Base-by-base conservation (phyloP, 331 rosid genomes). In the Acacia concinna region DNA sequence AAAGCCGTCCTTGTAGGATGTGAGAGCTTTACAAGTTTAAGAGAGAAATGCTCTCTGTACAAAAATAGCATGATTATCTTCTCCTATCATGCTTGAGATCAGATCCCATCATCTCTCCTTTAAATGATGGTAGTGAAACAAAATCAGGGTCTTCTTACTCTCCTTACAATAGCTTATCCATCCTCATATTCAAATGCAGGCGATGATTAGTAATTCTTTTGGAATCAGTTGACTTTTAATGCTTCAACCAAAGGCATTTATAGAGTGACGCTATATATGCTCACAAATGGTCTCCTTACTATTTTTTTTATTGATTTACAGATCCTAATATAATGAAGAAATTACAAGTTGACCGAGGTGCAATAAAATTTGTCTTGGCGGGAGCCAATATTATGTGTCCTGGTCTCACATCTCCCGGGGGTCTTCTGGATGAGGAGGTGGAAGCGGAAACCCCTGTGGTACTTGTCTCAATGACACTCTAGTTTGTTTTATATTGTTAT, bases 381-480 rank as follows among this genome's bases (percentile, higher is more conserved):
- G 99, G 99, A 51, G 99, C 99, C 44, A 96, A 96, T 96, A 96
- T 96, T 76, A 91, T 96, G 99, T 96, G 99, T 83, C 99, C 99
- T 54, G 99, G 99, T 79, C 96, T 96, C 47, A 93, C 99, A 66
- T 96, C 99, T 74, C 97, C 97, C 30, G 98, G 98, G 37, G 99
- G 99, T 68, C 80, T 28, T 82, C 87, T 96, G 92, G 98, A 96
- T 73, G 93, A 89, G 47, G 94, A 86, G 80, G 97, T 96, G 51
- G 97, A 85, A 23, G 87, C 94, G 13, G 99, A 90, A 83, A 82
- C 90, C 73, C 99, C 99, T 34, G 99, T 93, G 99, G 99, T 96
- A 91, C 66, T 38, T 73, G 74, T 32, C 76, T 71, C 68, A 90
- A 70, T 75, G 64, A n/a, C 66, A 52, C 74, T 78, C 57, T 35